Evolutionary conservation across 805 yeast genomes (phyloP).

Genomic region (Candida dajiaensis): DNA sequence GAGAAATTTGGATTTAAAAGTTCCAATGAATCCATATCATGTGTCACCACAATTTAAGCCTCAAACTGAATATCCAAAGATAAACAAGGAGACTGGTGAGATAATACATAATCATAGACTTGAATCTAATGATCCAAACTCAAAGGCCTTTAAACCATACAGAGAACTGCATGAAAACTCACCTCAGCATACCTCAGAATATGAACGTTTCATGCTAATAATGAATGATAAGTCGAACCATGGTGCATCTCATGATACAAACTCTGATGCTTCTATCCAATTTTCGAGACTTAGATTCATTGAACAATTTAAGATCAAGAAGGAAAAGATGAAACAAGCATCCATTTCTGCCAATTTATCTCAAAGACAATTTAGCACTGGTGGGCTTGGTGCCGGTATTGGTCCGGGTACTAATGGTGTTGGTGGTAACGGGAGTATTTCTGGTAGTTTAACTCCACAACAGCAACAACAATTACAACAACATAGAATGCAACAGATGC

Average conservation of each 20-base stretch:
- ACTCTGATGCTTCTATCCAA: constrained; percentile 39
- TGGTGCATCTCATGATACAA: constrained; percentile 25
- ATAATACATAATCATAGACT: constrained; percentile 34
- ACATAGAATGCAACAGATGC: constrained; percentile 26
- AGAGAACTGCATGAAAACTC: constrained; percentile 59
- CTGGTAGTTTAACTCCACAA: constrained; percentile 22
- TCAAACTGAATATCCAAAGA: constrained; percentile 36
- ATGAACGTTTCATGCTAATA: constrained; percentile 83
- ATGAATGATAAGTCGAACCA: constrained; percentile 41
- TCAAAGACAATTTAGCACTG: constrained; percentile 8
- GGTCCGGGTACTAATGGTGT: constrained; percentile 15
- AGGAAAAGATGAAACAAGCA: constrained; percentile 45
- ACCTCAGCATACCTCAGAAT: constrained; percentile 75
- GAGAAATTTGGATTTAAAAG: constrained; percentile 69
- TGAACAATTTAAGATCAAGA: constrained; percentile 75
- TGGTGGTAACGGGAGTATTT: not conserved
- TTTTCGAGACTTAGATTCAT: constrained; percentile 84
- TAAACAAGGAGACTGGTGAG: constrained; percentile 27
- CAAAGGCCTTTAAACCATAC: constrained; percentile 36
- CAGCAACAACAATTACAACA: constrained; percentile 26
- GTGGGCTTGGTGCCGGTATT: not conserved
- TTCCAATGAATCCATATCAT: constrained; percentile 63
- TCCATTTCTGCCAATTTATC: constrained; percentile 26
- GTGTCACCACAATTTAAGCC: constrained; percentile 42
- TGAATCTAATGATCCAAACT: constrained; percentile 30